These are phyloP conservation scores for Candida insectorum DNA, from an alignment of 805 yeast genomes.

Conservation along the genomic window DNA sequence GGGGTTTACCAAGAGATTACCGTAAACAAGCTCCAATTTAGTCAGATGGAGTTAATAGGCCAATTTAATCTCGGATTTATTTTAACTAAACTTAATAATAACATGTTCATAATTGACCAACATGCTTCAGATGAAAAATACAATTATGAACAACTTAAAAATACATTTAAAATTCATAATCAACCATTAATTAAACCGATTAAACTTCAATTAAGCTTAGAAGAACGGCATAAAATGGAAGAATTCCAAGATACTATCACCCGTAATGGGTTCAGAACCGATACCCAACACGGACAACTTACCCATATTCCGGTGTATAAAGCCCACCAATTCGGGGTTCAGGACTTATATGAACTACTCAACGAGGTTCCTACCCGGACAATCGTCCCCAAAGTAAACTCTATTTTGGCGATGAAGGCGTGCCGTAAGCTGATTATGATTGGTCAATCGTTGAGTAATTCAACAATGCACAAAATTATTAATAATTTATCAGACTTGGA, in stretches of 20 bases:
- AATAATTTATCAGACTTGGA: slow-evolving; percentile 64
- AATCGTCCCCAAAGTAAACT: slow-evolving; percentile 60
- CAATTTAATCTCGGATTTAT: slow-evolving; percentile 96
- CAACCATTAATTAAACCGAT: slow-evolving; percentile 64
- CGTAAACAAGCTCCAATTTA: slow-evolving; percentile 70
- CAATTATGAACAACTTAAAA: slow-evolving; percentile 69
- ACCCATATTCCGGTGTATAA: slow-evolving; percentile 72
- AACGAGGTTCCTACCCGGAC: slow-evolving; percentile 26
- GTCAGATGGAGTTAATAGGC: slow-evolving; percentile 76
- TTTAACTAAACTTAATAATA: slow-evolving; percentile 56
- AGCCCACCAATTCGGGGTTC: slow-evolving; percentile 57
- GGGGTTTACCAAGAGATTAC: slow-evolving; percentile 15
- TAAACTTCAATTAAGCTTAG: slow-evolving; percentile 66
- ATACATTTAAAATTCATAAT: slow-evolving; percentile 48
- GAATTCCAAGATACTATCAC: slow-evolving; percentile 57
- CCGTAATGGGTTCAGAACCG: slow-evolving; percentile 74
- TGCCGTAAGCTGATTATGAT: slow-evolving; percentile 94
- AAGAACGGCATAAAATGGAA: slow-evolving; percentile 72
- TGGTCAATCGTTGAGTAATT: slow-evolving; percentile 62
- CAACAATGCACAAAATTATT: slow-evolving; percentile 69
- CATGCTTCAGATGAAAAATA: slow-evolving; percentile 97
- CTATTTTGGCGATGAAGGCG: slow-evolving; percentile 92
- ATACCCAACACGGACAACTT: slow-evolving; percentile 43
- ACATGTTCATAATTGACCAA: slow-evolving; percentile 88
- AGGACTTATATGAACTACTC: slow-evolving; percentile 76